A percentile compares a stretch with the other conserved stretches of the same genome.
These are phyloP conservation scores for Sugiyamaella chiloensis DNA, from an alignment of 805 yeast genomes.

Conservation along the genomic window DNA sequence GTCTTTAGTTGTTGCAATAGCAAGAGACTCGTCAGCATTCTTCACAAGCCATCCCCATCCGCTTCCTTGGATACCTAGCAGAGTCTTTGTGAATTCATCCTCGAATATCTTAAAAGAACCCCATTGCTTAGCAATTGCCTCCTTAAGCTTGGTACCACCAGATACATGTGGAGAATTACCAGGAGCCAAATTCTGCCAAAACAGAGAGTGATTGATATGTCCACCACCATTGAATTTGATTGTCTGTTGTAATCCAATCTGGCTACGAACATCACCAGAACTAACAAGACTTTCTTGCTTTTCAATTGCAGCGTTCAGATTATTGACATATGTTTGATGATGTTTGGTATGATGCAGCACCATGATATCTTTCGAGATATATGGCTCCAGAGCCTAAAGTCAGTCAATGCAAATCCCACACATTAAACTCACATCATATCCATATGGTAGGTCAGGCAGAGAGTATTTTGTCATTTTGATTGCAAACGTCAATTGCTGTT, in stretches of 20 bases:
- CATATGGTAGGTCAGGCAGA: constrained; percentile 21
- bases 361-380: constrained; percentile 22
- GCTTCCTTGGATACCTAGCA: constrained; percentile 87
- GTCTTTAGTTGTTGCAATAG: constrained; percentile 73
- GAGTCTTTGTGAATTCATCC: constrained; percentile 54
- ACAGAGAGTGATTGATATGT: constrained; percentile 72
- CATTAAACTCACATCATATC: constrained; percentile 11
- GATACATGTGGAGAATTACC: constrained; percentile 52
- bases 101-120: constrained; percentile 71
- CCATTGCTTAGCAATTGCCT: constrained; percentile 57
- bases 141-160: constrained; percentile 49
- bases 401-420: background rate
- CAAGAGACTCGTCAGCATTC: constrained; percentile 67
- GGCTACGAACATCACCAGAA: constrained; percentile 54
- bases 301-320: constrained; percentile 72
- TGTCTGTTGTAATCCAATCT: constrained; percentile 58
- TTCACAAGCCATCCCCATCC: constrained; percentile 91
- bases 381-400: constrained; percentile 23
- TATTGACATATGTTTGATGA: constrained; percentile 85
- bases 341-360: constrained; percentile 73
- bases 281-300: constrained; percentile 61
- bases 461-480: constrained; percentile 8
- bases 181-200: constrained; percentile 88
- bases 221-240: constrained; percentile 93
- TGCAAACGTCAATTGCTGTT: too few relatives aligned